phyloP scores from a whole-genome alignment of 441 rosid species.

The Cnidoscolus chayamansa region DNA sequence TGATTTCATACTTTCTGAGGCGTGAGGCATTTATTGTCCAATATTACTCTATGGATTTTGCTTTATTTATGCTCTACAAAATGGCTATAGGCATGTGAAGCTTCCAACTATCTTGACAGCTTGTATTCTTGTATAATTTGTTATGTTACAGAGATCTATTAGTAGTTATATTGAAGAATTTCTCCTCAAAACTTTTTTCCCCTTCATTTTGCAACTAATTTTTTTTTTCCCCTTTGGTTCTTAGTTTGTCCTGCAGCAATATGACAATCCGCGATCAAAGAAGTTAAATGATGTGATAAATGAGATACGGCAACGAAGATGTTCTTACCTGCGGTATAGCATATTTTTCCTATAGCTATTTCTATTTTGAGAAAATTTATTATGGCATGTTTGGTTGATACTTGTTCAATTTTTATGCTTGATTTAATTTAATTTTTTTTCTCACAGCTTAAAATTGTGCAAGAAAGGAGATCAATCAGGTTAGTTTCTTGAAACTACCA shows the following conservation, averaged over 20 bases:
- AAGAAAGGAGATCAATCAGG: slow-evolving; percentile 15
- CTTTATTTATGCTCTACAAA: not conserved
- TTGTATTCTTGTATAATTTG: not conserved
- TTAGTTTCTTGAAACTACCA: not conserved
- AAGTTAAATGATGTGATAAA: slow-evolving; percentile 69
- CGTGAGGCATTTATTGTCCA: not conserved
- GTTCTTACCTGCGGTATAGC: slow-evolving; percentile 73
- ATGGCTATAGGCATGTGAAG: not conserved
- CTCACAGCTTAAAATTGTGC: slow-evolving; percentile 7
- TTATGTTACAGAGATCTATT: not conserved
- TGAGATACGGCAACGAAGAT: slow-evolving; percentile 78
- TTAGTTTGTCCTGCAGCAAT: slow-evolving; percentile 73
- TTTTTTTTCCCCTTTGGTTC: slow-evolving; percentile 22
- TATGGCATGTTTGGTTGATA: not conserved
- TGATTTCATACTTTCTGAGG: not conserved
- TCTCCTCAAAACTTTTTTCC: not conserved
- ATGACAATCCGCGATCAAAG: slow-evolving; percentile 73
- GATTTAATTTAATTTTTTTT: not conserved
- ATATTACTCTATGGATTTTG: not conserved
- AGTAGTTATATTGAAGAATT: not conserved
- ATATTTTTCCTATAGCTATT: not conserved
- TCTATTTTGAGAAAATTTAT: not conserved
- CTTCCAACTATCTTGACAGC: not conserved
- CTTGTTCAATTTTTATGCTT: not conserved
- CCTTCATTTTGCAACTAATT: slow-evolving; percentile 13